A percentile compares a stretch with the other conserved stretches of the same genome.
phyloP scores from a whole-genome alignment of 78 protist species.

The Dictyostelium citrinum region DNA sequence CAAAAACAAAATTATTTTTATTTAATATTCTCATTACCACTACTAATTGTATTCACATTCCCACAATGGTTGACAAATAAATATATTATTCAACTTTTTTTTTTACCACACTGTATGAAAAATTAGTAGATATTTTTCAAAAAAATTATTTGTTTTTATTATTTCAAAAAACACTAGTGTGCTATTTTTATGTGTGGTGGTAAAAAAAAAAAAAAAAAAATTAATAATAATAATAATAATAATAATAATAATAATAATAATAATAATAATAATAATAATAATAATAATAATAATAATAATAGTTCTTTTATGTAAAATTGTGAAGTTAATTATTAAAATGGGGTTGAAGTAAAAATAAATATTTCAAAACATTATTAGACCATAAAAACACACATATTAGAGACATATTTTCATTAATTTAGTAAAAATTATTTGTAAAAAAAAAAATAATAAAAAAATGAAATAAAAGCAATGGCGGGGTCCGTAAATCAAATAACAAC shows the following conservation, averaged over 20 bases:
- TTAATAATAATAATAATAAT: not conserved
- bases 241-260: not conserved
- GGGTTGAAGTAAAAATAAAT: not conserved
- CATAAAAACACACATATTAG: too few relatives aligned
- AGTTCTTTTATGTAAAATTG: not conserved
- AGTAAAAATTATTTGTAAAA: not conserved
- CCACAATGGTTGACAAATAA: not conserved
- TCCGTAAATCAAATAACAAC: not conserved
- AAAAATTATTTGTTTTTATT: not conserved
- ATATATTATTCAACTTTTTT: not conserved
- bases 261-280: too few relatives aligned
- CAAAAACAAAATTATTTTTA: not conserved
- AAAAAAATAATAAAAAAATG: not conserved
- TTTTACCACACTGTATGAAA: not conserved
- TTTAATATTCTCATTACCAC: not conserved
- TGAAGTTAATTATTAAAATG: not conserved
- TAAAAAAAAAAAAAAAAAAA: not conserved
- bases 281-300: not conserved
- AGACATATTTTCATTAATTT: not conserved
- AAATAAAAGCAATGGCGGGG: not conserved
- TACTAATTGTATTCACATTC: not conserved
- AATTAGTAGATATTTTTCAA: not conserved
- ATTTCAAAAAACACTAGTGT: not conserved
- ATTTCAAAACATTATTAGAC: not conserved
- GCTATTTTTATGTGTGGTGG: not conserved